Evolutionary conservation across 2,329 filamentous ascomycete genomes (phyloP).

Genomic region (Cercospora nicotianae): DNA sequence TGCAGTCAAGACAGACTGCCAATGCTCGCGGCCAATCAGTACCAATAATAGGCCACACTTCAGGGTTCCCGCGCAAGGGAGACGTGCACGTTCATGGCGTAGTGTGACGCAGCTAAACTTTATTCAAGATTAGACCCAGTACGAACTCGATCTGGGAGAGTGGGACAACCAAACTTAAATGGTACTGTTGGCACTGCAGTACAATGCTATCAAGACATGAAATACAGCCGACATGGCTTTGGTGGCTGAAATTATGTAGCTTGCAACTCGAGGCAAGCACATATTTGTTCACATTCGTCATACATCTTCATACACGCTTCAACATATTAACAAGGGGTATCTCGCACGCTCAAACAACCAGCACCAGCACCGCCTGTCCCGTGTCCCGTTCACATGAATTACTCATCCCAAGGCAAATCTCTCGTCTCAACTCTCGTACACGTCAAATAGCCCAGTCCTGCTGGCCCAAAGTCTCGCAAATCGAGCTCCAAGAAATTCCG

Average conservation of each 20-base stretch:
- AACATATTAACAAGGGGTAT: constrained; percentile 9
- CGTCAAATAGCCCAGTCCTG: constrained; percentile 61
- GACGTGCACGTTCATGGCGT: not conserved
- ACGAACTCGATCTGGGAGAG: not conserved
- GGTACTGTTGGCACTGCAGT: not conserved
- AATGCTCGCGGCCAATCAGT: constrained; percentile 1
- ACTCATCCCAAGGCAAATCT: constrained; percentile 63
- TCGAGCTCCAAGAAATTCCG: constrained; percentile 82
- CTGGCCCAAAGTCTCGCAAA: constrained; percentile 43
- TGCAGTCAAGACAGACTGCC: constrained; percentile 1
- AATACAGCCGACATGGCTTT: not conserved
- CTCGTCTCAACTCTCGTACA: constrained; percentile 62
- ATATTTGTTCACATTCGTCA: not conserved
- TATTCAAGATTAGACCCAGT: not conserved
- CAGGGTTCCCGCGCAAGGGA: not conserved
- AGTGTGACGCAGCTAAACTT: constrained; percentile 2
- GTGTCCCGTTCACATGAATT: constrained; percentile 5
- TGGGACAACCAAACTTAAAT: not conserved
- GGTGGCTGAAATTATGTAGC: not conserved
- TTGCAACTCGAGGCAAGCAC: not conserved
- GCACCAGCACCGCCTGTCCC: not conserved
- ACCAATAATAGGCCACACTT: not conserved
- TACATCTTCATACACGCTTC: not conserved
- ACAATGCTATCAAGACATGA: not conserved
- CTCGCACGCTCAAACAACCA: constrained; percentile 10